Conservation (phyloP, 2,329 filamentous ascomycete genomes). For the Trichophyton verrucosum region DNA sequence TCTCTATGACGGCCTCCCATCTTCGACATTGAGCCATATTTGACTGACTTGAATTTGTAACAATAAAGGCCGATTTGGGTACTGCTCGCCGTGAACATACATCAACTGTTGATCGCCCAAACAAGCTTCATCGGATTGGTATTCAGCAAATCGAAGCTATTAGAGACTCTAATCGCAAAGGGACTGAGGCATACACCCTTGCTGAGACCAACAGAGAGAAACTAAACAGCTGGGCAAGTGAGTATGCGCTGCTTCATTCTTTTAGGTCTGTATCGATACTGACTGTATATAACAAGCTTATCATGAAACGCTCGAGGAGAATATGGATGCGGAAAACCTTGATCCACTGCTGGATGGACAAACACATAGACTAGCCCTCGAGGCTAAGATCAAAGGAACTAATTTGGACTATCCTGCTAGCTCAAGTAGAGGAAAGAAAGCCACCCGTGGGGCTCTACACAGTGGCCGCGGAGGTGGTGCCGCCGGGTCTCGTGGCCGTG, state of each 20-base stretch:
- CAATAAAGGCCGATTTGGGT: slow-evolving; percentile 27
- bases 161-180: slow-evolving; percentile 21
- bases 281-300: not conserved
- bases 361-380: slow-evolving; percentile 21
- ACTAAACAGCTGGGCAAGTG: slow-evolving; percentile 26
- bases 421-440: not conserved
- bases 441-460: not conserved
- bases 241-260: slow-evolving; percentile 9
- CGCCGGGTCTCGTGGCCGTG: slow-evolving; percentile 16
- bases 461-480: slow-evolving; percentile 19
- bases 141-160: slow-evolving; percentile 20
- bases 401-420: not conserved
- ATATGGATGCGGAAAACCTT: slow-evolving; percentile 21
- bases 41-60: not conserved
- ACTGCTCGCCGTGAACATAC: slow-evolving; percentile 26
- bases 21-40: not conserved
- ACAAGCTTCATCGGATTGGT: slow-evolving; percentile 9
- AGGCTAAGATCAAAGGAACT: not conserved
- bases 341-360: slow-evolving; percentile 27
- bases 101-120: slow-evolving; percentile 21
- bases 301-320: slow-evolving; percentile 19
- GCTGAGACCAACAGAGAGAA: slow-evolving; percentile 18
- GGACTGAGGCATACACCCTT: slow-evolving; percentile 19
- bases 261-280: not conserved
- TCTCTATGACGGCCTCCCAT: not conserved